These are phyloP conservation scores for Cordyceps tenuipes DNA, from an alignment of 2,329 filamentous ascomycete genomes.

Conservation along the genomic window DNA sequence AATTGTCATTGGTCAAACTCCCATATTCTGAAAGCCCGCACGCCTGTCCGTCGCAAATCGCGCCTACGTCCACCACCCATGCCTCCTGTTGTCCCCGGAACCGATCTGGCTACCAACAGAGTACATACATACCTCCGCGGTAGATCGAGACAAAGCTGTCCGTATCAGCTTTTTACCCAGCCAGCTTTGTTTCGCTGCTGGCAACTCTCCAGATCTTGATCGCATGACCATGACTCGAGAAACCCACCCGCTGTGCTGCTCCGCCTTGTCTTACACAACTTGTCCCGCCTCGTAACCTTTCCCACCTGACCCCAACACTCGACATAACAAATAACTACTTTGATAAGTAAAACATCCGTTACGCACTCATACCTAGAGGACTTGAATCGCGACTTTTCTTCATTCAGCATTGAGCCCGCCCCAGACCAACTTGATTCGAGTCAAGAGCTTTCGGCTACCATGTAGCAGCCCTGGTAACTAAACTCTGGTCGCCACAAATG, in stretches of 20 bases:
- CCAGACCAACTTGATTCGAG: background rate
- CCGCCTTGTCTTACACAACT: background rate
- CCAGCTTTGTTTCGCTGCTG: background rate
- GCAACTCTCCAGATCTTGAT: conserved; percentile 2
- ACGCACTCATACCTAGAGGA: background rate
- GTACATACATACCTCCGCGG: background rate
- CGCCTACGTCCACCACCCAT: too few relatives aligned
- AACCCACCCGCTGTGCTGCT: background rate
- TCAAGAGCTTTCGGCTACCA: background rate
- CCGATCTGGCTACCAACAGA: too few relatives aligned
- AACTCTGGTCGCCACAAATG: background rate
- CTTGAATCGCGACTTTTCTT: background rate
- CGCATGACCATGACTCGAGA: background rate
- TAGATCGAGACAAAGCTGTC: background rate
- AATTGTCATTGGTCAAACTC: background rate
- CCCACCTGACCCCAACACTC: background rate
- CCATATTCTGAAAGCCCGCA: background rate
- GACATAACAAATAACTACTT: too few relatives aligned
- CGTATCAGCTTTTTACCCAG: too few relatives aligned
- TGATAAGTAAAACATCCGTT: background rate
- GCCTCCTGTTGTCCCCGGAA: too few relatives aligned
- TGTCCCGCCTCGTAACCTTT: background rate
- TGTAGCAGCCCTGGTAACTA: background rate
- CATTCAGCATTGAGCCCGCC: background rate
- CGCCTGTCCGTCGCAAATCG: too few relatives aligned